Evolutionary conservation across 331 rosid genomes (phyloP), one percentile per base, ranked within the genome.

Genomic region (Quercus lobata): DNA sequence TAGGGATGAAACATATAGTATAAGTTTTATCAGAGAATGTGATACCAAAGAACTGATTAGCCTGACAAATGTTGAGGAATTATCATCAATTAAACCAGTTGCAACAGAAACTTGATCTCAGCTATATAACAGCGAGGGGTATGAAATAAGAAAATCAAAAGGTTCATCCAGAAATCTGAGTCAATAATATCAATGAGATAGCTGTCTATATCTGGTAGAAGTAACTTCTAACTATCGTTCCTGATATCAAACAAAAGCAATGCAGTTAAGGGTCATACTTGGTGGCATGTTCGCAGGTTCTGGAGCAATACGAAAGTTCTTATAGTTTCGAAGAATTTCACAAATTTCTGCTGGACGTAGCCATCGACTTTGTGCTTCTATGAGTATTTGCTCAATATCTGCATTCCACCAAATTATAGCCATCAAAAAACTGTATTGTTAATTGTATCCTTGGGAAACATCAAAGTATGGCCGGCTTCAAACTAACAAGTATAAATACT

Each of bases 281-380:
- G 96, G 78, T 71, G 98, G 98, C 87, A 66, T 83, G 83, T 37
- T 55, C 57, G 93, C 87, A 81, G 98, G 98, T 71, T 84, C 89
- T 25, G 91, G 44, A 77, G 93, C 58, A 81, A 94, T 87, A 56
- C 9, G 78, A 73, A 92, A 92, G 17, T 61, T 80, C 6, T 72
- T 75, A 77, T 84, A 83, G 65, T 94, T 94, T 61, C 77, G 79
- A 63, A 94, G 97, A 85, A 94, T 89, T 88, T 83, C 91, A 69
- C 97, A 94, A 75, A 94, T 90, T 81, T 94, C 96, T 71, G 91
- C 94, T 18, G 97, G 97, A 35, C 97, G 98, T 29, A 94, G 80
- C 98, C 98, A 94, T 83, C 98, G 91, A 79, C 88, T 84, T 27
- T 92, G 92, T 41, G 97, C 98, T 86, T 94, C 94, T 8, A 70